Conservation (phyloP, 306 rosid species). For the Rosa chinensis region DNA sequence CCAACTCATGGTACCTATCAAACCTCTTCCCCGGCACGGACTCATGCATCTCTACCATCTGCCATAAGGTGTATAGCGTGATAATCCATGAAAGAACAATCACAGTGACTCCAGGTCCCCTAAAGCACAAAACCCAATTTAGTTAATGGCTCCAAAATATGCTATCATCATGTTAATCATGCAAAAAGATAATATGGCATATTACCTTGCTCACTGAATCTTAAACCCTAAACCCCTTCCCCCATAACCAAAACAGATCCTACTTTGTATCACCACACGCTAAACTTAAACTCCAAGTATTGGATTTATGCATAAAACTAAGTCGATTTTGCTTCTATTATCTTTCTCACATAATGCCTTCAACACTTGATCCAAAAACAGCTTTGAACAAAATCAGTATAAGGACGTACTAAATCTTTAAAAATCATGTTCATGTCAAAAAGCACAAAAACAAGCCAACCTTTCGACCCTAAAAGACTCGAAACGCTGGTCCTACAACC, state of each 20-base stretch:
- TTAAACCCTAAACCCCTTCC: not conserved
- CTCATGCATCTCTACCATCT: constrained; percentile 52
- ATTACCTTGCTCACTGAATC: not conserved
- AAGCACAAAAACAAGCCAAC: not conserved
- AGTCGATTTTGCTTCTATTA: not conserved
- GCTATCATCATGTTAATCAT: not conserved
- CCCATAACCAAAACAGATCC: not conserved
- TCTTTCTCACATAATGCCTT: not conserved
- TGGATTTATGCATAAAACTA: not conserved
- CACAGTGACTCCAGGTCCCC: constrained; percentile 43
- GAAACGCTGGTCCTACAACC: not conserved
- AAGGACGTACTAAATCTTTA: not conserved
- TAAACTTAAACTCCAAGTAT: not conserved
- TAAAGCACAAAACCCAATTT: not conserved
- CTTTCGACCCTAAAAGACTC: not conserved
- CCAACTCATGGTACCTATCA: constrained; percentile 49
- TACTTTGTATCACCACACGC: too few species aligned
- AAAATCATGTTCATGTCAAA: not conserved
- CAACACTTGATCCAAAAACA: not conserved
- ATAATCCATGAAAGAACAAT: constrained; percentile 44
- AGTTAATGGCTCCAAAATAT: not conserved
- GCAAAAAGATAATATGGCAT: not conserved
- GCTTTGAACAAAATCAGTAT: not conserved
- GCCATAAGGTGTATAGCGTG: constrained; percentile 46
- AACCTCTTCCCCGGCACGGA: constrained; percentile 40